Percentiles rank a stretch among this genome's conserved stretches.
phyloP scores from a whole-genome alignment of 1,139 yeast genomes.

The Protomyces gravidus region DNA sequence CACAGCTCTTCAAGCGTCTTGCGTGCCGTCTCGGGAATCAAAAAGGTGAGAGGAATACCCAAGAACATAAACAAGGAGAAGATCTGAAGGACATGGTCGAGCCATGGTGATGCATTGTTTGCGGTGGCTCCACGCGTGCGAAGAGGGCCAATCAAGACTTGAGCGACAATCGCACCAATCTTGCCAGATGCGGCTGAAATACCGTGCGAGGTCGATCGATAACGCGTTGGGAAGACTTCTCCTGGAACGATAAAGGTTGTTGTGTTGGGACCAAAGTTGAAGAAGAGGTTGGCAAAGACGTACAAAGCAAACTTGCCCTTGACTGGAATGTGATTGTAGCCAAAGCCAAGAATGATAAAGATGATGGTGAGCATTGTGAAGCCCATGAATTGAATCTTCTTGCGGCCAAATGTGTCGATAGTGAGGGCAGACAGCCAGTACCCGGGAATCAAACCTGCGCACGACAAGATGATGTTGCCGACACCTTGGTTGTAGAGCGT shows the following conservation, averaged over 20 bases:
- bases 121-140: constrained; percentile 59
- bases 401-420: constrained; percentile 74
- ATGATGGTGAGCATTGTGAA: constrained; percentile 64
- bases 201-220: constrained; percentile 98
- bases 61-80: constrained; percentile 84
- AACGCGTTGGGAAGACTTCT: constrained; percentile 93
- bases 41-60: constrained; percentile 60
- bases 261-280: constrained; percentile 90
- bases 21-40: constrained; percentile 80
- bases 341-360: constrained; percentile 36
- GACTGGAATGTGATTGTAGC: constrained; percentile 19
- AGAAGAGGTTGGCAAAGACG: constrained; percentile 55
- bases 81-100: constrained; percentile 87
- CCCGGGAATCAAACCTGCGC: constrained; percentile 92
- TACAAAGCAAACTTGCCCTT: constrained; percentile 68
- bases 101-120: constrained; percentile 63
- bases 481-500: constrained; percentile 55
- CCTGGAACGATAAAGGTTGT: constrained; percentile 96
- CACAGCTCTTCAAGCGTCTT: constrained; percentile 27
- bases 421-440: constrained; percentile 79
- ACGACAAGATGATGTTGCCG: constrained; percentile 69
- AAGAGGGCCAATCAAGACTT: constrained; percentile 74
- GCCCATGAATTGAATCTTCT: constrained; percentile 70
- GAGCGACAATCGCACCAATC: constrained; percentile 94
- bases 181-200: constrained; percentile 94